Evolutionary conservation across 306 rosid genomes (phyloP), one percentile per base, ranked within the genome.

Genomic region (Quercus engelmannii): DNA sequence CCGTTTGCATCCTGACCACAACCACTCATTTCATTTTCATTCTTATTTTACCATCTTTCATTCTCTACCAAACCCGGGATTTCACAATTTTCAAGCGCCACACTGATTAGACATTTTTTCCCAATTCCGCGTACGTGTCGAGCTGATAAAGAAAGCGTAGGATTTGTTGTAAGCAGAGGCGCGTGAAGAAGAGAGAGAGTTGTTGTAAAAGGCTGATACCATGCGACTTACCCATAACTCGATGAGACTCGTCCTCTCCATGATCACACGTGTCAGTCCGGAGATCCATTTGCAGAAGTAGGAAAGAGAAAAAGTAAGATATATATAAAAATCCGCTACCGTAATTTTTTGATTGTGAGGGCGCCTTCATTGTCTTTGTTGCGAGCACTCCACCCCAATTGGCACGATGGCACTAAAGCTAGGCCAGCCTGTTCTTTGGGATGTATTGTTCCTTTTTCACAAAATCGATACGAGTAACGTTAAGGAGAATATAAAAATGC

Each of bases 181-280:
- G 74, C 4, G 72, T 63, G 62, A 12, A 1, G 51, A 0, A 15
- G 8, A 41, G 11, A 2, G 46, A 41, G 3, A 41, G 43, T 38
- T 7, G 46, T 38, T 41, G 46, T 7, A 10, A 26, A 38, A 30
- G 51, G 74, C 62, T 70, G 81, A 54, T 67, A 49, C 78, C 23
- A 72, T 33, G 61, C 67, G 1, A 61, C 67, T 57, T 11, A 20
- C 78, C 77, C 52, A 7, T 5, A 25, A n/a, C 14, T 31, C 23
- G 33, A 56, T 54, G 46, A 19, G 69, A 25, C 12, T 10, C 43
- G 49, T 57, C 46, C 49, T 3, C 1, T 43, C 0, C 28, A 51
- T 4, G 2, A n/a, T 19, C 58, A 28, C 75, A 74, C 76, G 74
- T 74, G 83, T 73, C 69, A 18, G 18, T 3, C 5, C 3, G 1